Base-by-base conservation (phyloP, 1,284 basidiomycete genomes). In the Trichosporon sp. region DNA sequence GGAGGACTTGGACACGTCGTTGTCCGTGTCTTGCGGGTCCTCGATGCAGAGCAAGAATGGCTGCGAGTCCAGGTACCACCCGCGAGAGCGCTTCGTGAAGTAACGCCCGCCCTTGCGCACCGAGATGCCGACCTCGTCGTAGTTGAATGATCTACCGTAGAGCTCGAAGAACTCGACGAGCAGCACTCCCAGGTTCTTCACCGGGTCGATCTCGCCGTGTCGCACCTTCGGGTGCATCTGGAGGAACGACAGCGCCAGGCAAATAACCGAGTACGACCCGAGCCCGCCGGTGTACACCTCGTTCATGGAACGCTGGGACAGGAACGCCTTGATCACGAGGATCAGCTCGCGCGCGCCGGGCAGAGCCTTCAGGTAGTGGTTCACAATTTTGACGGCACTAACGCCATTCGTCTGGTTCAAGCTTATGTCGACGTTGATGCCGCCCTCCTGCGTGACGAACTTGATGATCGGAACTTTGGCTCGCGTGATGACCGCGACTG, bases 171-270 rank as follows among this genome's bases (percentile, higher is more conserved):
- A 95, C 80, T 99, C 96, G 85, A 98, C 88, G 32, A 98, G 86
- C 51, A 99, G 85, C 5, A 95, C 91, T 2, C 96, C 96, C 12
- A 99, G 86, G 79, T 98, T 99, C 75, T 88, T 85, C 72, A 89
- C 88, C 0, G 95, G 89, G 74, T 95, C 89, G 53, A 99, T 93
- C 81, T 96, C 93, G 0, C 89, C 90, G 65, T 89, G 83, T 53
- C 96, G 89, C 71, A 99, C 88, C 81, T 96, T 97, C 0, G 96
- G 97, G 80, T 99, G 96, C 85, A 98, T 91, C 86, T 98, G 96
- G 62, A 99, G 84, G 81, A 98, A 98, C 79, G 89, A 93, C 75
- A 98, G 89, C 13, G 91, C 93, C 70, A 98, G 84, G 80, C 93
- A 96, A 67, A 98, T 95, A 73, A 98, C 93, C 72, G 91, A 91